A percentile compares a stretch with the other conserved stretches of the same genome.
Evolutionary conservation across 108 stramenopile species (phyloP).

Genomic region (Bacterosira constricta): DNA sequence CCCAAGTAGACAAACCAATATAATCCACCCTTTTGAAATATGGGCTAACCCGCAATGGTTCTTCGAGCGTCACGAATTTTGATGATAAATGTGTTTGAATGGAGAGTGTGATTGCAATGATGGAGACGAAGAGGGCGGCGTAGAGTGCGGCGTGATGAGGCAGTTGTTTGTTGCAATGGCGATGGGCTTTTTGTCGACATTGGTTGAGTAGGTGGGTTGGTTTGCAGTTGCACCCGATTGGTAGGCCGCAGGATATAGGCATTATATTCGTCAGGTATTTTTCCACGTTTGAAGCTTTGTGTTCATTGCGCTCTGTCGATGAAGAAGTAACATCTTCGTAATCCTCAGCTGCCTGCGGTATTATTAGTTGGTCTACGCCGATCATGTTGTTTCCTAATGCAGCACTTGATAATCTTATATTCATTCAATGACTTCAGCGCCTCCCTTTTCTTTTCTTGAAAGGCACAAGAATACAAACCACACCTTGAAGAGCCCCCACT

Average conservation of each 20-base stretch:
- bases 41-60: conserved; percentile 16
- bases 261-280: background rate
- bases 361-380: no score
- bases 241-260: background rate
- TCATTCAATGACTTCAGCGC: no score
- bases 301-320: background rate
- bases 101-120: conserved; percentile 32
- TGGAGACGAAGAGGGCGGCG: conserved; percentile 25
- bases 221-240: no score
- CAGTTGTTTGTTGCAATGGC: background rate
- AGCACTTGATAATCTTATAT: no score
- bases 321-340: background rate
- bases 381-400: no score
- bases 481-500: no score
- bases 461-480: no score
- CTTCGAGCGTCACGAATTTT: conserved; percentile 19
- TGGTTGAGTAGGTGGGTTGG: background rate
- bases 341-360: no score
- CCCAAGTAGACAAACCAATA: conserved; percentile 32
- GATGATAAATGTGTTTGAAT: conserved; percentile 24
- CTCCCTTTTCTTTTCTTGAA: no score
- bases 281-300: background rate
- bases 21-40: conserved; percentile 27
- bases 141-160: conserved; percentile 20
- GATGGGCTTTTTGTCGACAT: background rate